Base-by-base conservation (phyloP, 352 stramenopile genomes). In the Pythium apleroticum region DNA sequence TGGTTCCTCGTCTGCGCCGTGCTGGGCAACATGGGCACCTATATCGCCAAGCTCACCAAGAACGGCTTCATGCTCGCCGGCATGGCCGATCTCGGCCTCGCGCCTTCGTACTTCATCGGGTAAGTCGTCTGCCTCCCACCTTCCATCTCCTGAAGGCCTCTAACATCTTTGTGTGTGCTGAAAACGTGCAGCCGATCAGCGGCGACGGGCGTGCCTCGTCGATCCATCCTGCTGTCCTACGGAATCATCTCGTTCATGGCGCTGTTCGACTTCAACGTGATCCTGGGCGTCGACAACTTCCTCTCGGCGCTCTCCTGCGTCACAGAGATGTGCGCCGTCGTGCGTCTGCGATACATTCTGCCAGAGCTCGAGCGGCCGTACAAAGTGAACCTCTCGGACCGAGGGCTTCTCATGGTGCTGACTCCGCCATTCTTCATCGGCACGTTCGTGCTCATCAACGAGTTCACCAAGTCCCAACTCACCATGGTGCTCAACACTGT, bases 1-100 rank as follows among this genome's bases (percentile, higher is more conserved):
- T 98, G 95, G 92, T 90, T 97, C 48, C 77, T 98, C 3, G 77
- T 96, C 54, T 93, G 88, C 10, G 84, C 93, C 2, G 80, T 92
- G 43, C 84, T 98, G 30, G 90, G 82, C 8, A 98, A 98, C 68
- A 82, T 99, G 60, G 96, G 90, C 4, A 71, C 98, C 14, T 98
- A 98, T 77, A 86, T 98, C 69, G 94, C 95, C 45, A 95, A 98
- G 77, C 93, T 98, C 71, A 93, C 84, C 31, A 90, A 92, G 33
- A 95, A 99, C 80, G 84, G 93, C n/a, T 98, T 95, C 63, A 80
- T 95, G 66, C 69, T 99, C 12, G 82, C 82, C 1, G 81, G 82
- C 17, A 91, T 93, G 84, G 85, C 93, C 2, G 91, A 98, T 65
- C 69, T 93, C 14, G 94, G 94, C 8, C 85, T 97, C 37, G 74